phyloP scores from a whole-genome alignment of 805 yeast genomes.

The Saccharomycopsis guyanensis region DNA sequence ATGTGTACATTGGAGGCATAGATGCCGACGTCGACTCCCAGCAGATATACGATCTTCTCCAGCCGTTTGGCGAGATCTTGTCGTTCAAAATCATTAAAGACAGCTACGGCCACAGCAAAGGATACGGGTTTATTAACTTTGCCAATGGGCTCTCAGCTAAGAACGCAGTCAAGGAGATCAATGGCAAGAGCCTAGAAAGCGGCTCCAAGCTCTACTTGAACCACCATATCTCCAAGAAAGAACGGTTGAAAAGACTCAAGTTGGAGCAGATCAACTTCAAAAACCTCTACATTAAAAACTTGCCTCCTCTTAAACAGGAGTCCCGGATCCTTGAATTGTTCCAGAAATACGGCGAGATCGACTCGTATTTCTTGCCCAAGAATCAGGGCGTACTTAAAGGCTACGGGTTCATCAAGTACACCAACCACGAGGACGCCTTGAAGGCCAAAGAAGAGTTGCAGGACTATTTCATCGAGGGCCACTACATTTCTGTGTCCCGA shows the following conservation, averaged over 20 bases:
- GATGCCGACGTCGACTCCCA: slow-evolving; percentile 31
- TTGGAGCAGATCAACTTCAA: slow-evolving; percentile 40
- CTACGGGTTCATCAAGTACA: slow-evolving; percentile 49
- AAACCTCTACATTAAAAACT: slow-evolving; percentile 46
- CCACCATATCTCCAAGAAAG: slow-evolving; percentile 58
- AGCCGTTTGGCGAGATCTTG: slow-evolving; percentile 34
- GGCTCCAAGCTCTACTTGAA: slow-evolving; percentile 40
- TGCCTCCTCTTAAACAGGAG: slow-evolving; percentile 35
- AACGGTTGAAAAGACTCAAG: slow-evolving; percentile 43
- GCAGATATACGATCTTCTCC: slow-evolving; percentile 32
- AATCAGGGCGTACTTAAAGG: slow-evolving; percentile 31
- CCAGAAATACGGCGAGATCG: slow-evolving; percentile 39
- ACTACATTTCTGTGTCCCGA: slow-evolving; percentile 33
- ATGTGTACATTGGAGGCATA: slow-evolving; percentile 46
- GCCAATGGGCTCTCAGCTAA: slow-evolving; percentile 51
- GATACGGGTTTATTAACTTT: slow-evolving; percentile 66
- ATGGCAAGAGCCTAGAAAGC: slow-evolving; percentile 32
- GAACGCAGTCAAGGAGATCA: slow-evolving; percentile 48
- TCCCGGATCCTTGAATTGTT: slow-evolving; percentile 38
- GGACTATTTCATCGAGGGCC: slow-evolving; percentile 34
- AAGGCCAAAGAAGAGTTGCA: slow-evolving; percentile 42
- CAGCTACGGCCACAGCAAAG: slow-evolving; percentile 36
- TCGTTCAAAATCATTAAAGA: slow-evolving; percentile 43
- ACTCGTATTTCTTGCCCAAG: slow-evolving; percentile 46
- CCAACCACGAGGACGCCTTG: slow-evolving; percentile 40